Evolutionary conservation across 2,329 filamentous ascomycete genomes (phyloP), one percentile per base, ranked within the genome.

Genomic region (Didymella keratinophila): DNA sequence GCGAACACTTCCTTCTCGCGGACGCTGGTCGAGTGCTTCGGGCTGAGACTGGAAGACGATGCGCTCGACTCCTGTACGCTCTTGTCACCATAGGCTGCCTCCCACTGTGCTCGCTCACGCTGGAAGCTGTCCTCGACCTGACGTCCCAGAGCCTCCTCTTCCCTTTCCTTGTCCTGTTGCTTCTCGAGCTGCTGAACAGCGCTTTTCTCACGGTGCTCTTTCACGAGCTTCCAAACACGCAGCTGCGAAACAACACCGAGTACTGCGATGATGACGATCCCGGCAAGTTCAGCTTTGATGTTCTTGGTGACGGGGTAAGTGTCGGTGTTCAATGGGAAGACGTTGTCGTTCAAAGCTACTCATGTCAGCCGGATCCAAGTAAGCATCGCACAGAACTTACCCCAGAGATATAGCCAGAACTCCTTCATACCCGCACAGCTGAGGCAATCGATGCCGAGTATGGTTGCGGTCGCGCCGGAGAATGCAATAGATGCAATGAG

Each of bases 321-420:
- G 46, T 83, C 82, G 1, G 90, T 89, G 36, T 86, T 85, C 2
- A 92, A 79, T 0, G 93, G 93, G 69, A 98, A 98, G 0, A 93
- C 80, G 41, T 71, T 83, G 41, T 87, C 81, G 74, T 97, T 97
- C 37, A 98, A 78, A 44, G 80, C 85, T 87, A 61, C 16, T 8
- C n/a, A 20, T 44, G 52, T 71, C 25, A 71, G 62, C 20, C 36
- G 56, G 2, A 20, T 52, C 14, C 59, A 53, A 60, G 52, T 46
- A 45, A 25, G 27, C 20, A 56, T 5, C 1, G 12, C 10, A 20
- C 14, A 28, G 18, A 16, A 74, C 83, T 76, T 74, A 86, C 84
- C 81, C 94, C 94, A 98, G 36, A 96, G 83, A 74, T 96, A 98
- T 6, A 92, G 84, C 94, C 94, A 98, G 67, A 97, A 97, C 75